phyloP scores from a whole-genome alignment of 73 alveolate species.

The Tetrahymena borealis region DNA sequence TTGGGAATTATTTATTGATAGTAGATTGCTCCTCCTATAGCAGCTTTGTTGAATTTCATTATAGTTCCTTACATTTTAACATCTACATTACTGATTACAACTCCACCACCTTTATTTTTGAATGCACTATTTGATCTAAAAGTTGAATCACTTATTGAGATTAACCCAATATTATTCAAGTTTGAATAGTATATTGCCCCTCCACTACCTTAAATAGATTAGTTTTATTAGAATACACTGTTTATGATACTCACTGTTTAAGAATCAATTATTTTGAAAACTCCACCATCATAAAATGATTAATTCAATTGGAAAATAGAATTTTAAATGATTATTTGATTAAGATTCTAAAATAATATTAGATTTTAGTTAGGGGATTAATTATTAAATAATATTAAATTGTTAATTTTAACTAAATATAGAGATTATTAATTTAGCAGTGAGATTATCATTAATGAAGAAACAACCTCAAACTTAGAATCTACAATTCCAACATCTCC shows the following conservation, averaged over 20 bases:
- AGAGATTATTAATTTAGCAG: neutral
- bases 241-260: neutral
- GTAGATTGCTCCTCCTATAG: neutral
- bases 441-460: no score
- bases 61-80: neutral
- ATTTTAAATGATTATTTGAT: neutral
- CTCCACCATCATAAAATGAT: neutral
- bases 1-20: neutral
- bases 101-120: neutral
- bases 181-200: neutral
- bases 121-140: neutral
- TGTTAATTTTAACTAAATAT: neutral
- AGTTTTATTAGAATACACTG: neutral
- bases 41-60: neutral
- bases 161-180: neutral
- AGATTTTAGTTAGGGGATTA: neutral
- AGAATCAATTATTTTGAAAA: neutral
- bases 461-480: no score
- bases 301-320: neutral
- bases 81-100: neutral
- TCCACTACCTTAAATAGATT: neutral
- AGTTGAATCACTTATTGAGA: neutral
- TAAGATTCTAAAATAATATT: neutral
- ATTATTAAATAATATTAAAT: neutral
- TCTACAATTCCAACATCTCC: neutral